Base-by-base conservation (phyloP, 1,139 yeast species). In the Protomyces gravidus region DNA sequence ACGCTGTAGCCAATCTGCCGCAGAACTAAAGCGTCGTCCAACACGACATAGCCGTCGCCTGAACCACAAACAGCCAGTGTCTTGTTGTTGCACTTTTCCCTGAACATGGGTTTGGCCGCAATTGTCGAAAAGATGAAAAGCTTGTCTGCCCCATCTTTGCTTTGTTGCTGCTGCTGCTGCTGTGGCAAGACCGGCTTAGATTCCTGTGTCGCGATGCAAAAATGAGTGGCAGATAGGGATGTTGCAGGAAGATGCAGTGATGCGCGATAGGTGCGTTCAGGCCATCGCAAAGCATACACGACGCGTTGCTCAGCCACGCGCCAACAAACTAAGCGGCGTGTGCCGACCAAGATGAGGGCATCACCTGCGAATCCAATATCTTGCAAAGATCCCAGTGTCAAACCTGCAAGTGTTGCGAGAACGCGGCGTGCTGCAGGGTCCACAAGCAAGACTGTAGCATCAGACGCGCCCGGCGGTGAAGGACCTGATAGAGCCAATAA, bases 51-150 rank as follows among this genome's bases (percentile, higher is more conserved):
- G 11, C 42, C 42, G 11, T 36, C 42, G 21, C 21, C 23, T 6
- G 17, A 5, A 19, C 23, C 42, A 15, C 21, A 11, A 13, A 36
- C 23, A n/a, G 58, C 28, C 47, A 53, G 26, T 7, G 51, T 53
- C 33, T 26, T 32, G 42, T 3, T 9, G 3, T n/a, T 13, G 19
- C 58, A 45, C 23, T 53, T 53, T 39, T 53, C 58, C n/a, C 58
- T 45, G 23, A 26, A 53, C 27, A 53, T 25, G 2, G 58, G 58
- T 32, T 53, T 53, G n/a, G 58, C 51, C 5, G 51, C 47, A 13
- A 6, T 21, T 1, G 58, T 50, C n/a, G 11, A 26, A 32, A 53
- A 53, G 51, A 53, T 45, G 46, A 53, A 53, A 25, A 53, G 28
- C 51, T 53, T 53, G 36, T 46, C 36, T 5, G 50, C 9, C 19